Evolutionary conservation across 2,329 filamentous ascomycete genomes (phyloP).

Genomic region (Tolypocladium inflatum): DNA sequence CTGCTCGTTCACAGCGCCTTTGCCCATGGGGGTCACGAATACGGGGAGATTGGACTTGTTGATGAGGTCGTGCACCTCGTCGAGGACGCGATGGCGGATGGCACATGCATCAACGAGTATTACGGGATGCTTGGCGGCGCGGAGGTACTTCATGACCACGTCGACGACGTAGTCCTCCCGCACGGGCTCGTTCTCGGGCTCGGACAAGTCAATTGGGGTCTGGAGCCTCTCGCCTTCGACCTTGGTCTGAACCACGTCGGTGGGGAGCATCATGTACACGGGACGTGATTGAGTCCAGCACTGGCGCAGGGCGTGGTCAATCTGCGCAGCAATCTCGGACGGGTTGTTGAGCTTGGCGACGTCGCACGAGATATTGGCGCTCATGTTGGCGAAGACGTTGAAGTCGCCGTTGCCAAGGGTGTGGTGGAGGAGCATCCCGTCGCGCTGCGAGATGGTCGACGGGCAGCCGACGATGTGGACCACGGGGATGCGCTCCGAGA

Average conservation of each 20-base stretch:
- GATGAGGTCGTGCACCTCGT: constrained; percentile 64
- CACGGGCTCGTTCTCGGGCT: constrained; percentile 56
- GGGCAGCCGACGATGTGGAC: constrained; percentile 56
- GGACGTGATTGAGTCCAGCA: constrained; percentile 68
- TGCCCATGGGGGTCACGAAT: constrained; percentile 87
- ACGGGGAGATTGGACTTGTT: constrained; percentile 67
- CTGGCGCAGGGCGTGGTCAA: constrained; percentile 67
- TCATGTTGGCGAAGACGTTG: constrained; percentile 76
- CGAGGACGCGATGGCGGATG: constrained; percentile 62
- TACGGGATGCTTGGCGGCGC: constrained; percentile 63
- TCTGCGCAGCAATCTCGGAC: constrained; percentile 59
- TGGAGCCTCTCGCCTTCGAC: constrained; percentile 64
- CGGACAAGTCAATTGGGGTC: constrained; percentile 58
- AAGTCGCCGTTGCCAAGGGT: constrained; percentile 73
- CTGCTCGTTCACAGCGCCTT: constrained; percentile 71
- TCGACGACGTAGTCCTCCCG: constrained; percentile 78
- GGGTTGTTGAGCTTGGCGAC: constrained; percentile 63
- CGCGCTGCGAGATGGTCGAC: constrained; percentile 36
- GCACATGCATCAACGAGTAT: constrained; percentile 79
- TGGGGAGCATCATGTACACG: constrained; percentile 76
- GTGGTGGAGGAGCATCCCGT: constrained; percentile 49
- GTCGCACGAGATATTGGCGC: constrained; percentile 58
- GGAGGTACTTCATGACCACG: constrained; percentile 63
- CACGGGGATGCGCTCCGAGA: constrained; percentile 61
- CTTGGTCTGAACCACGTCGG: constrained; percentile 69